phyloP scores from a whole-genome alignment of 371 early-diverging fungal species.

The Saksenaea oblongispora region DNA sequence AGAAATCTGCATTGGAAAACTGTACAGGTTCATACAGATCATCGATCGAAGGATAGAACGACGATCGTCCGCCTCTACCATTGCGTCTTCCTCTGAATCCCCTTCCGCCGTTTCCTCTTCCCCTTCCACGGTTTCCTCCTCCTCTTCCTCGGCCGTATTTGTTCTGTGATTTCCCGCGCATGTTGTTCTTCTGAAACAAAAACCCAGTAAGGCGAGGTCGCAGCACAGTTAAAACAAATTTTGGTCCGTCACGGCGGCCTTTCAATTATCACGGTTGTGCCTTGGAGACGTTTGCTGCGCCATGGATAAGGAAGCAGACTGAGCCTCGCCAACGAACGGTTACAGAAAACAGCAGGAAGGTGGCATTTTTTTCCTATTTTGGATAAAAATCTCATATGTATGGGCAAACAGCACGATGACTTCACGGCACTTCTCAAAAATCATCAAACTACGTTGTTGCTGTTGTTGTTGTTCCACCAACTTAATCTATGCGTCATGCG shows the following conservation, averaged over 20 bases:
- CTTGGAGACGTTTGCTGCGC: neutral
- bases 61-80: slow-evolving; percentile 15
- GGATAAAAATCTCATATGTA: too few species aligned
- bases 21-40: slow-evolving; percentile 13
- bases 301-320: too few species aligned
- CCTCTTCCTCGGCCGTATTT: slow-evolving; percentile 1
- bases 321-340: too few species aligned
- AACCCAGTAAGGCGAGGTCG: neutral
- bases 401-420: too few species aligned
- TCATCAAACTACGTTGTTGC: too few species aligned
- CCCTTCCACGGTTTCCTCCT: slow-evolving; percentile 11
- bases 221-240: neutral
- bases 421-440: too few species aligned
- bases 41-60: slow-evolving; percentile 6
- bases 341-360: too few species aligned
- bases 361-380: too few species aligned
- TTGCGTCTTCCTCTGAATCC: neutral
- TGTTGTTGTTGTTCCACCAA: too few species aligned
- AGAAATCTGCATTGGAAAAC: slow-evolving; percentile 4
- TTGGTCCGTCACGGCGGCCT: neutral
- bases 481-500: slow-evolving; percentile 2
- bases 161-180: neutral
- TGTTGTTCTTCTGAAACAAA: neutral
- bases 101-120: slow-evolving; percentile 7
- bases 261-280: neutral